Evolutionary conservation across 495 filamentous ascomycete genomes (phyloP), one percentile per base, ranked within the genome.

Genomic region (Hypomontagnella submonticulosa): DNA sequence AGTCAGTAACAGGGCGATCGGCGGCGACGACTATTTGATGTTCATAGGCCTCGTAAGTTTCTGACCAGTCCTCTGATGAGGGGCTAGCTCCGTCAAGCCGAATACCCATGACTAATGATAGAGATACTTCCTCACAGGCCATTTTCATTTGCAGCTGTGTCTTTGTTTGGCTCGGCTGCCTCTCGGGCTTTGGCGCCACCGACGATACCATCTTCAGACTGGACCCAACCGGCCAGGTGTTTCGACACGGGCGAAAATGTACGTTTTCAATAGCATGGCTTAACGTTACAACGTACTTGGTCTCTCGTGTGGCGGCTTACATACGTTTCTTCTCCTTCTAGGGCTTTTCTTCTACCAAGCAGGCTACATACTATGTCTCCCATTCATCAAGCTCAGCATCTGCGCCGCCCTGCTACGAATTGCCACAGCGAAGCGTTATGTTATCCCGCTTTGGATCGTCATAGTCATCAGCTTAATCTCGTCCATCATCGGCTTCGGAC

Each of bases 401-500:
- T 67, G 67, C 53, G 34, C 41, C 37, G 53, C 67, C 43, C 58
- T 70, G 10, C 19, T 66, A 5, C 63, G 67, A 11, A 63, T 70
- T 23, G 55, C 67, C 7, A 30, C 41, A 15, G 34, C 41, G 12
- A 66, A 56, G 38, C 53, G 48, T 23, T 70, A 55, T 33, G 42
- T 62, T 6, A 47, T 61, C n/a, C 57, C 58, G 13, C 3, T 70
- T 13, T 63, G 67, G 62, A 0, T 40, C 5, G 12, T 63, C 19
- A 67, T 70, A 13, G 7, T 38, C n/a, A 12, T 67, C 27, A 55
- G 37, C 27, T 10, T 44, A 19, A 9, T 63, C 10, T 12, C 32
- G 12, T 47, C 46, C 0, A 3, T 44, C 12, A 11, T 62, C 10
- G 62, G 57, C 4, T 37, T 70, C 16, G 15, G 18, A 13, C n/a